A percentile compares a stretch with the other conserved stretches of the same genome.
Conservation (phyloP, 371 early-diverging fungal species). For the Circinella umbellata region DNA sequence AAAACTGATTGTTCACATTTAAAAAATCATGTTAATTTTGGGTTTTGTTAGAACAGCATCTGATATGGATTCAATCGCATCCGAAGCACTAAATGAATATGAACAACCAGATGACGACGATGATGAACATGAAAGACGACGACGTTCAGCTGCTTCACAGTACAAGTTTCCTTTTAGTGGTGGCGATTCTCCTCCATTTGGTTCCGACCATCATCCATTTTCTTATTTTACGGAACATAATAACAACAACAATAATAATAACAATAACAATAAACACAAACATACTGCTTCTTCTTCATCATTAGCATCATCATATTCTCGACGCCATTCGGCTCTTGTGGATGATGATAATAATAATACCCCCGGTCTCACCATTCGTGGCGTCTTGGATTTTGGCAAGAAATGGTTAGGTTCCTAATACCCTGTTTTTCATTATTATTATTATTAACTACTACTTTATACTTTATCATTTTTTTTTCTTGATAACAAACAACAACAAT, state of each 20-base stretch:
- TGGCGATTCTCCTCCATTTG: conserved; percentile 37
- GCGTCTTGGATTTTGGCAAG: conserved; percentile 33
- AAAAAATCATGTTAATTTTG: neutral
- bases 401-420: conserved; percentile 25
- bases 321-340: too few relatives aligned
- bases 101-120: conserved; percentile 20
- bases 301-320: conserved; percentile 2
- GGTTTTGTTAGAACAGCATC: conserved; percentile 6
- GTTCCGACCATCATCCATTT: conserved; percentile 45
- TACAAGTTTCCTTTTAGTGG: conserved; percentile 20
- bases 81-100: conserved; percentile 44
- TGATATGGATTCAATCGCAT: conserved; percentile 41
- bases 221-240: conserved; percentile 33
- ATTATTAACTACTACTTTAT: neutral
- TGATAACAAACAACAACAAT: too few relatives aligned
- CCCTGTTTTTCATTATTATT: neutral
- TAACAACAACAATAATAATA: neutral
- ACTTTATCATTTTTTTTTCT: too few relatives aligned
- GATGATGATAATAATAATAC: conserved; percentile 16
- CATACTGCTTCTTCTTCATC: conserved; percentile 4
- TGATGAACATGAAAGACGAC: conserved; percentile 10
- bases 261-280: neutral
- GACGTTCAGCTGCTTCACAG: conserved; percentile 32
- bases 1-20: neutral
- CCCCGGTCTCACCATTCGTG: conserved; percentile 24